Evolutionary conservation across 192 early-diverging fungal species (phyloP).

Genomic region (Podila epicladia): DNA sequence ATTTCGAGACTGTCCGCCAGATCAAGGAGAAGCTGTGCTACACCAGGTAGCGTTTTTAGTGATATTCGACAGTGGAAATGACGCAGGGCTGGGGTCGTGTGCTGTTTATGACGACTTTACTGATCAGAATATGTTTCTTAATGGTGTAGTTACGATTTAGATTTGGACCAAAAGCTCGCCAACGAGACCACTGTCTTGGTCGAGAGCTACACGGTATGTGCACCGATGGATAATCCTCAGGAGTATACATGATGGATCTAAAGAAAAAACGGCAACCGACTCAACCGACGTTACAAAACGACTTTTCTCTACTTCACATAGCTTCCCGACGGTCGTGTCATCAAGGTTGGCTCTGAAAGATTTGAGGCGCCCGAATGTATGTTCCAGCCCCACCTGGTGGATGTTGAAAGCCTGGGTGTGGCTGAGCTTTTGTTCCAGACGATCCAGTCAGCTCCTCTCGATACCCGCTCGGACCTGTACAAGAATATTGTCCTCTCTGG

Average conservation of each 20-base stretch:
- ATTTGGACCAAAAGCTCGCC: constrained; percentile 93
- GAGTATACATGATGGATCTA: too few relatives aligned
- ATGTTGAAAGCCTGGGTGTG: constrained; percentile 92
- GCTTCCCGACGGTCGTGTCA: constrained; percentile 97
- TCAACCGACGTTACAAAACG: too few relatives aligned
- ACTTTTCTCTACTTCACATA: constrained; percentile 21
- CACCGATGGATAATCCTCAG: neutral
- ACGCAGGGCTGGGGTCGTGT: neutral
- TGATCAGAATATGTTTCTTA: neutral
- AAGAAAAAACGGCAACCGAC: neutral
- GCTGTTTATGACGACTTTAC: neutral
- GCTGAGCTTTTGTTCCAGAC: constrained; percentile 95
- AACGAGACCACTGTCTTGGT: constrained; percentile 97
- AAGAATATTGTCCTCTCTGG: constrained; percentile 98
- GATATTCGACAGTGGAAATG: neutral
- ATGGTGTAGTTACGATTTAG: constrained; percentile 85
- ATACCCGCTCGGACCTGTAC: constrained; percentile 95
- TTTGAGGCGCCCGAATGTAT: constrained; percentile 99
- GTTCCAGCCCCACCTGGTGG: constrained; percentile 98
- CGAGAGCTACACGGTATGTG: constrained; percentile 88
- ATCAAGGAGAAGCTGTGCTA: constrained; percentile 99
- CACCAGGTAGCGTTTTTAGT: constrained; percentile 72
- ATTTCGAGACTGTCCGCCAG: constrained; percentile 97
- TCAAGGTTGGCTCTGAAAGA: constrained; percentile 98
- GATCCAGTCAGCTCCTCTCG: constrained; percentile 91